A percentile compares a stretch with the other conserved stretches of the same genome.
Evolutionary conservation across 768 basidiomycete genomes (phyloP).

Genomic region (Tulasnella sp.): DNA sequence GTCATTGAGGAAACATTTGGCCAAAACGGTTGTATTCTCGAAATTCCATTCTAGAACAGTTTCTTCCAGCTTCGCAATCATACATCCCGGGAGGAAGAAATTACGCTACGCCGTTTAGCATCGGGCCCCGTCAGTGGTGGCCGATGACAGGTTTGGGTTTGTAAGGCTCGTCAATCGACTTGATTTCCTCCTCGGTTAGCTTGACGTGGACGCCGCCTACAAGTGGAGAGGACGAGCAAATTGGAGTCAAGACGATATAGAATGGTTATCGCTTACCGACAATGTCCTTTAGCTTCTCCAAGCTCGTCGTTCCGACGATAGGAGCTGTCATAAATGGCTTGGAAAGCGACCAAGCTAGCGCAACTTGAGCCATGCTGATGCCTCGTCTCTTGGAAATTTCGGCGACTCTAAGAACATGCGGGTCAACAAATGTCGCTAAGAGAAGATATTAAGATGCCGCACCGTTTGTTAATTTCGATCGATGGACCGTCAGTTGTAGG

Average conservation of each 20-base stretch:
- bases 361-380: constrained; percentile 29
- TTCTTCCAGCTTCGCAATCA: neutral
- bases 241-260: too few relatives aligned
- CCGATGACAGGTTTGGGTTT: constrained; percentile 41
- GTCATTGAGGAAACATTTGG: neutral
- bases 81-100: neutral
- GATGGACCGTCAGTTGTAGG: neutral
- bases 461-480: neutral
- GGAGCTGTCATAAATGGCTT: constrained; percentile 24
- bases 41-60: neutral
- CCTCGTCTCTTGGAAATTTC: constrained; percentile 7
- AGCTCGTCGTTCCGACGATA: constrained; percentile 21
- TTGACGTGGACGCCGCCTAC: constrained; percentile 31
- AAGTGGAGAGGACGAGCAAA: neutral
- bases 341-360: constrained; percentile 23
- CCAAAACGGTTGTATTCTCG: neutral
- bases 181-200: constrained; percentile 45
- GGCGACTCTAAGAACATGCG: neutral
- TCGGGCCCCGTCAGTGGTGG: constrained; percentile 25
- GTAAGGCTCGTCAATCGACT: constrained; percentile 44
- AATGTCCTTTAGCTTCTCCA: constrained; percentile 19
- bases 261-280: neutral
- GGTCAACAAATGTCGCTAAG: neutral
- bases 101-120: neutral
- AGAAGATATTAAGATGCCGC: neutral